Percentiles rank a stretch among this genome's conserved stretches.
Evolutionary conservation across 805 yeast species (phyloP).

Genomic region (Sungouiozyma intestinalis): DNA sequence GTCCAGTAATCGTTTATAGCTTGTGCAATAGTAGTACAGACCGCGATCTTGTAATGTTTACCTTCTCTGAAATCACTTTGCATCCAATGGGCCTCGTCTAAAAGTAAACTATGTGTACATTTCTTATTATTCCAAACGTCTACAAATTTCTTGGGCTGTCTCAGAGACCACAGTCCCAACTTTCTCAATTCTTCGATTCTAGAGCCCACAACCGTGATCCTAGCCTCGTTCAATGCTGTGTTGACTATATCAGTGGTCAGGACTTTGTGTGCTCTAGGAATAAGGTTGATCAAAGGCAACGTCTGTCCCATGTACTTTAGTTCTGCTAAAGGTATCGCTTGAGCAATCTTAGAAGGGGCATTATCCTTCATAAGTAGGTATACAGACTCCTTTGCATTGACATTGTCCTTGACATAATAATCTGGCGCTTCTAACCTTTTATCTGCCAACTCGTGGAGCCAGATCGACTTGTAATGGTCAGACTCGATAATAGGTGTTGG

Average conservation of each 20-base stretch:
- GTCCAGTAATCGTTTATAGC: conserved; percentile 72
- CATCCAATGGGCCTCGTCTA: conserved; percentile 81
- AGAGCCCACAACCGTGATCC: conserved; percentile 78
- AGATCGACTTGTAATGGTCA: neutral
- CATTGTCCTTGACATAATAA: conserved; percentile 27
- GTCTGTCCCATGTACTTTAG: conserved; percentile 81
- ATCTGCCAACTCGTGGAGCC: neutral
- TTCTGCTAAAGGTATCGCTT: conserved; percentile 67
- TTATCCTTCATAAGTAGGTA: conserved; percentile 40
- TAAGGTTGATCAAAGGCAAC: conserved; percentile 66
- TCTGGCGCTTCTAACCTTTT: conserved; percentile 11
- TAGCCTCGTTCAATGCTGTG: conserved; percentile 78
- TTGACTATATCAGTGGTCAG: conserved; percentile 79
- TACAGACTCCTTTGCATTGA: conserved; percentile 36
- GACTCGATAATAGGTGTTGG: neutral
- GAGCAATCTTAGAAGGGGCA: conserved; percentile 44
- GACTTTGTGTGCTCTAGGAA: conserved; percentile 80
- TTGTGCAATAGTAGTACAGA: conserved; percentile 59
- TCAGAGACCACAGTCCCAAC: conserved; percentile 79
- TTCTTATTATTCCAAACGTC: conserved; percentile 48
- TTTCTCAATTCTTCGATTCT: conserved; percentile 87
- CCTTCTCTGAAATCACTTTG: conserved; percentile 66
- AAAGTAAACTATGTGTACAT: conserved; percentile 63
- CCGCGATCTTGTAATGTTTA: conserved; percentile 55
- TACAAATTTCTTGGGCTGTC: conserved; percentile 64